These are phyloP conservation scores for Phycomyces nitens DNA, from an alignment of 192 early-diverging fungal species.

Conservation along the genomic window DNA sequence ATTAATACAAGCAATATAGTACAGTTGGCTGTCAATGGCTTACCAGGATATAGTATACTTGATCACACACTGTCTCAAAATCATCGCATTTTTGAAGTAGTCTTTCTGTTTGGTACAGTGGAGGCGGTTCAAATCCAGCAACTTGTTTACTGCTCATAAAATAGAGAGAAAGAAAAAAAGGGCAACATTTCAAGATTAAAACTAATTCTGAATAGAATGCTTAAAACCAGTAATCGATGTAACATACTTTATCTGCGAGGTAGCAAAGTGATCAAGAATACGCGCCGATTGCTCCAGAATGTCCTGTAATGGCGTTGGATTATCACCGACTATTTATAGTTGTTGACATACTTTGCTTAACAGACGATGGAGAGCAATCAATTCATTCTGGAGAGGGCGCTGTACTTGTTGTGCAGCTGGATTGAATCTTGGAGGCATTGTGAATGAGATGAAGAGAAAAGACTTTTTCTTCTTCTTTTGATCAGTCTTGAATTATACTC, in stretches of 20 bases:
- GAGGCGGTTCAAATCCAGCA: conserved; percentile 4
- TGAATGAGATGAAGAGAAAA: not conserved
- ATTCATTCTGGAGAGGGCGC: conserved; percentile 26
- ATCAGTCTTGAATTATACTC: too few relatives aligned
- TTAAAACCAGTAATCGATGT: not conserved
- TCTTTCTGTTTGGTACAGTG: conserved; percentile 9
- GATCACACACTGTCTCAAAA: conserved; percentile 37
- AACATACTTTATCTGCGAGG: conserved; percentile 15
- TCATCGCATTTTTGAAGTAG: conserved; percentile 29
- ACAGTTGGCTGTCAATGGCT: too few relatives aligned
- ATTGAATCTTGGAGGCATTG: conserved; percentile 20
- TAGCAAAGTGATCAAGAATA: conserved; percentile 29
- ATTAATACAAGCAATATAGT: too few relatives aligned
- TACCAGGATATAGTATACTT: conserved; percentile 34
- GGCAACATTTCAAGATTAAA: not conserved
- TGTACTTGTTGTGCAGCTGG: conserved; percentile 8
- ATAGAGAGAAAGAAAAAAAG: too few relatives aligned
- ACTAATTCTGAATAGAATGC: not conserved
- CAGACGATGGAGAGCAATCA: conserved; percentile 16
- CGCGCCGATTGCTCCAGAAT: conserved; percentile 24
- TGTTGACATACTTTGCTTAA: conserved; percentile 15
- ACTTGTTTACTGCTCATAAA: conserved; percentile 19
- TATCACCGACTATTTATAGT: not conserved
- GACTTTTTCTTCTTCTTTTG: too few relatives aligned
- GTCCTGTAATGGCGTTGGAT: conserved; percentile 14